Conservation (phyloP, 169 alveolate genomes). For the Cytauxzoon felis region DNA sequence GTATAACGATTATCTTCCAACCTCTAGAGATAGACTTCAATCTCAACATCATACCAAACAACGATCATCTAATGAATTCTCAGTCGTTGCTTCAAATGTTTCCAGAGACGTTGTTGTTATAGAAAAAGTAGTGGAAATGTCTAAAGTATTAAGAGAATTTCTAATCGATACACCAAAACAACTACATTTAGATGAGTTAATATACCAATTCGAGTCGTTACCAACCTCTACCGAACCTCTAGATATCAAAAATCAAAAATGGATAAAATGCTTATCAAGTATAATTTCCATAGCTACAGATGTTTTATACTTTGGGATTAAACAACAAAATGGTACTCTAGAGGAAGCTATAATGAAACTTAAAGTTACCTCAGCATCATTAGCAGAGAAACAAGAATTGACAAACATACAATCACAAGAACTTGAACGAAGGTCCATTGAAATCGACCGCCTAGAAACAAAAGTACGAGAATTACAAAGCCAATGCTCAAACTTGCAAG, state of each 20-base stretch:
- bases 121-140: conserved; percentile 25
- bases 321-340: conserved; percentile 1
- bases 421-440: conserved; percentile 26
- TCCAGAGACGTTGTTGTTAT: conserved; percentile 32
- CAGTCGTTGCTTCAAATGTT: background rate
- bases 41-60: too few relatives aligned
- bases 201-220: conserved; percentile 38
- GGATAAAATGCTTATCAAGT: conserved; percentile 26
- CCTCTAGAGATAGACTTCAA: too few relatives aligned
- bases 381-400: conserved; percentile 19
- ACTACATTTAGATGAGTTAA: conserved; percentile 29
- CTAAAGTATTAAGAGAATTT: conserved; percentile 24
- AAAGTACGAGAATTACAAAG: conserved; percentile 16
- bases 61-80: background rate
- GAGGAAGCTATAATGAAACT: conserved; percentile 17
- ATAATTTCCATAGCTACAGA: conserved; percentile 28
- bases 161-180: conserved; percentile 11
- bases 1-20: background rate
- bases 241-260: conserved; percentile 7
- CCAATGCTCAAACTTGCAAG: conserved; percentile 46
- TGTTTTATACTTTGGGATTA: background rate
- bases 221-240: conserved; percentile 14
- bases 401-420: conserved; percentile 40
- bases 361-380: background rate
- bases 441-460: conserved; percentile 6